These are phyloP conservation scores for Penicillium soppii DNA, from an alignment of 495 filamentous ascomycete genomes.

Conservation along the genomic window DNA sequence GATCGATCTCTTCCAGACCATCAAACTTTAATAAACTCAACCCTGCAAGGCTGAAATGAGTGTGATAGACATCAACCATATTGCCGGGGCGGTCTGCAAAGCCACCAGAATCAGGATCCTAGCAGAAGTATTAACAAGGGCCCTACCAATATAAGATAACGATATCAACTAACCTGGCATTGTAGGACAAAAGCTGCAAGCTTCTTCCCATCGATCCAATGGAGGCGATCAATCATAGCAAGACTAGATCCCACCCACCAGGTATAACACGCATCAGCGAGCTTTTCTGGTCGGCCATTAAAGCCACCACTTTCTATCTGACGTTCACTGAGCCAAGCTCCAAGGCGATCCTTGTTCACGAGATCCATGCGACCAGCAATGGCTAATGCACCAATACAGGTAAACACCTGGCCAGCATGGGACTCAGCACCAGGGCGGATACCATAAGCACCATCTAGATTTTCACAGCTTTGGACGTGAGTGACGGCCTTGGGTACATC, in stretches of 20 bases:
- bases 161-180: conserved; percentile 60
- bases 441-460: conserved; percentile 92
- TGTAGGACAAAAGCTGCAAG: conserved; percentile 76
- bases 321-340: conserved; percentile 88
- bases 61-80: conserved; percentile 98
- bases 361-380: conserved; percentile 81
- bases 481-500: conserved; percentile 76
- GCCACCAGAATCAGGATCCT: conserved; percentile 83
- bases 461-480: conserved; percentile 77
- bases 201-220: conserved; percentile 86
- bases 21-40: conserved; percentile 77
- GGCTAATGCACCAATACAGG: conserved; percentile 83
- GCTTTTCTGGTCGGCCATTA: conserved; percentile 93
- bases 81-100: conserved; percentile 88
- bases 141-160: not conserved
- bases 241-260: conserved; percentile 96
- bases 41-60: conserved; percentile 83
- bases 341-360: conserved; percentile 78
- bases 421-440: conserved; percentile 86
- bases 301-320: conserved; percentile 85
- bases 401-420: conserved; percentile 91
- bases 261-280: conserved; percentile 96
- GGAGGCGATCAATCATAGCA: conserved; percentile 79
- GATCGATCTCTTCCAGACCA: conserved; percentile 78
- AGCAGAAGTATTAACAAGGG: conserved; percentile 15